Conservation (phyloP, 2,329 filamentous ascomycete genomes). For the Cyanodermella asteris region DNA sequence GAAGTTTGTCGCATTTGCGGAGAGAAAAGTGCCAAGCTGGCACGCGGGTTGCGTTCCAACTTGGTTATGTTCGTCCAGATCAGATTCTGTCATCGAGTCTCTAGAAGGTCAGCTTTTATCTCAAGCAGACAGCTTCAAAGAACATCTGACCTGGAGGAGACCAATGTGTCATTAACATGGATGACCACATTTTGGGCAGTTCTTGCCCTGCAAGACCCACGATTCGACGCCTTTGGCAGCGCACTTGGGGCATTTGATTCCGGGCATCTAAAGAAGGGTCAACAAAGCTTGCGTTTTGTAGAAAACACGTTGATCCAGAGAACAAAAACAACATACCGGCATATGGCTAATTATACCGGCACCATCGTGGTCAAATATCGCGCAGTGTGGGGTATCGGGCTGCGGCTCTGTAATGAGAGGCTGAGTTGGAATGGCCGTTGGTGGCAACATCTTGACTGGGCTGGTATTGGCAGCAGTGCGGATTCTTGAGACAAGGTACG, state of each 20-base stretch:
- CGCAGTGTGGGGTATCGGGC: background rate
- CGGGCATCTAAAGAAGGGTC: constrained; percentile 6
- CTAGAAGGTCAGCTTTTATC: no score
- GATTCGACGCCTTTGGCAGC: constrained; percentile 5
- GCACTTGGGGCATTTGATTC: constrained; percentile 7
- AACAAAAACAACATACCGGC: background rate
- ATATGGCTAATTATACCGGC: background rate
- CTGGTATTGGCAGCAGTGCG: no score
- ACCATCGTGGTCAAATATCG: background rate
- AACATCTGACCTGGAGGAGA: no score
- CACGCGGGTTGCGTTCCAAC: no score
- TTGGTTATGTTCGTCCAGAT: no score
- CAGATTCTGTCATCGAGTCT: no score
- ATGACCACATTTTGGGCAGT: constrained; percentile 7
- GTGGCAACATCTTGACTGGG: background rate
- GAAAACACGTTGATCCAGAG: background rate
- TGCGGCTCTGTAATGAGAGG: background rate
- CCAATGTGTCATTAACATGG: constrained; percentile 6
- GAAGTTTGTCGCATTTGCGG: no score
- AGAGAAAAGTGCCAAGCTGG: no score
- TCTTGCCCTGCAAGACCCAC: constrained; percentile 8
- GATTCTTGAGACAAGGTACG: no score
- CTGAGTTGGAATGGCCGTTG: background rate
- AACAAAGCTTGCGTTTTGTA: background rate
- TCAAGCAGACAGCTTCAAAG: no score